These are phyloP conservation scores for Porodaedalea pini DNA, from an alignment of 1,284 basidiomycete species.

Conservation along the genomic window DNA sequence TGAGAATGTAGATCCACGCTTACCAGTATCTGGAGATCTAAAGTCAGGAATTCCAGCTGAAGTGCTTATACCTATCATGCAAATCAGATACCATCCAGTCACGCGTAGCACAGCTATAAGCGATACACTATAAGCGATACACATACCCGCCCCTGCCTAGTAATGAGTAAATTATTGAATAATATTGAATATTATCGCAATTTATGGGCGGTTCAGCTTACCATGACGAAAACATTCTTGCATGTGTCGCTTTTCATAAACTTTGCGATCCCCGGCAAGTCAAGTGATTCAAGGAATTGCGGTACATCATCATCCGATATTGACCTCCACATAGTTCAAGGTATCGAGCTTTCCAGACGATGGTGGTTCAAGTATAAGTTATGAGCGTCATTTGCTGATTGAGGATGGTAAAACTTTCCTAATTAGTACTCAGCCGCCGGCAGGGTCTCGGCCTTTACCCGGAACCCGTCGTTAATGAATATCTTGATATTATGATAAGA, in stretches of 20 bases:
- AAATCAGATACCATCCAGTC: neutral
- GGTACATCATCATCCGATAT: slow-evolving; percentile 2
- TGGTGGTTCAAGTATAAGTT: neutral
- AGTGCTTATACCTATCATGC: slow-evolving; percentile 17
- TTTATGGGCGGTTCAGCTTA: neutral
- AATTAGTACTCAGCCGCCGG: no score
- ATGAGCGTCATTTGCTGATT: no score
- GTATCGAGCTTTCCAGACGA: neutral
- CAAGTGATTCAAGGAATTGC: slow-evolving; percentile 18
- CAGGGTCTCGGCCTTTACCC: no score
- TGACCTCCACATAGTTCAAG: neutral
- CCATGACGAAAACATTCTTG: slow-evolving; percentile 21
- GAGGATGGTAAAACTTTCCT: no score
- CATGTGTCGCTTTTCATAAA: slow-evolving; percentile 17
- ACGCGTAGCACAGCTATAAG: neutral
- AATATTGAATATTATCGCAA: neutral
- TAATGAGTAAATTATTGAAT: neutral
- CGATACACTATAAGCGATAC: neutral
- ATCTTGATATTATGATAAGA: no score
- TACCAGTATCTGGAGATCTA: slow-evolving; percentile 20
- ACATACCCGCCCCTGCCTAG: slow-evolving; percentile 9
- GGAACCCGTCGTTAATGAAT: no score
- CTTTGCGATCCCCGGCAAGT: slow-evolving; percentile 18
- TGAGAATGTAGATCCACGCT: neutral
- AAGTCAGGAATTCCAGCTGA: slow-evolving; percentile 22